These are phyloP conservation scores for Exsudoporus frostii DNA, from an alignment of 768 basidiomycete genomes.

Conservation along the genomic window DNA sequence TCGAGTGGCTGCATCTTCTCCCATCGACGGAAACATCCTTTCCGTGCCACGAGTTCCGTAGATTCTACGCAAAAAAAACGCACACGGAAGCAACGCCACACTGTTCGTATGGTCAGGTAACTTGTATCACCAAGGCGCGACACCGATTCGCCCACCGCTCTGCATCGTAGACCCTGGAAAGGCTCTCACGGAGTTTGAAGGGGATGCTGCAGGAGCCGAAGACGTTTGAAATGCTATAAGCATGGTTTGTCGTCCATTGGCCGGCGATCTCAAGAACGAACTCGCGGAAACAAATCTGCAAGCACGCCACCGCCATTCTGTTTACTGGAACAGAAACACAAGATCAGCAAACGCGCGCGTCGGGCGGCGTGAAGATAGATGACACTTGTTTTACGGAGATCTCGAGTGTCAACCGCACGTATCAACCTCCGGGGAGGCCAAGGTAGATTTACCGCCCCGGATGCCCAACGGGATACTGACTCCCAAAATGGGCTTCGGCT, in stretches of 20 bases:
- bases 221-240: neutral
- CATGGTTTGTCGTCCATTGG: neutral
- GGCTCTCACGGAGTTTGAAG: neutral
- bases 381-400: neutral
- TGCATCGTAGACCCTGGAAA: neutral
- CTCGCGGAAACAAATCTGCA: neutral
- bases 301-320: neutral
- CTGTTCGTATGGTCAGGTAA: neutral
- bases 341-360: neutral
- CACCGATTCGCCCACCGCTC: constrained; percentile 1
- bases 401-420: neutral
- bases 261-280: neutral
- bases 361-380: neutral
- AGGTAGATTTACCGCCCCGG: neutral
- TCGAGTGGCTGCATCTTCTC: neutral
- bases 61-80: neutral
- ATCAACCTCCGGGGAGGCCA: neutral
- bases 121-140: neutral
- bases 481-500: neutral
- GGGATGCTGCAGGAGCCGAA: neutral
- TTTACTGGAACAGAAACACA: neutral
- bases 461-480: neutral
- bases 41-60: neutral
- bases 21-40: neutral
- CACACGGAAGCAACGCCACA: neutral